A percentile compares a stretch with the other conserved stretches of the same genome.
phyloP scores from a whole-genome alignment of 306 rosid species.

The Spatholobus suberectus region DNA sequence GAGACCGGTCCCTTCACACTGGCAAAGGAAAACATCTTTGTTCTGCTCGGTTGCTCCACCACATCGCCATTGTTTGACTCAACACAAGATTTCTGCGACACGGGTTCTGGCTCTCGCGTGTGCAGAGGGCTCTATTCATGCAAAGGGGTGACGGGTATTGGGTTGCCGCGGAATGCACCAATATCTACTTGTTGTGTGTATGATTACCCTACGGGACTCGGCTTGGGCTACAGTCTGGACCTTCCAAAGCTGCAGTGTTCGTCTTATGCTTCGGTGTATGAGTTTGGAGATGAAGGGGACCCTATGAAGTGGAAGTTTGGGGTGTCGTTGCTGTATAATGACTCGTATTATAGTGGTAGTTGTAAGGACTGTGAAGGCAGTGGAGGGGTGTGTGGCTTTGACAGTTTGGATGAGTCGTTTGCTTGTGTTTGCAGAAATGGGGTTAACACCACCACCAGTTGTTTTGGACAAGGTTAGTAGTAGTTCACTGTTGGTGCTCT shows the following conservation, averaged over 20 bases:
- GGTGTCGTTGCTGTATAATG: constrained; percentile 53
- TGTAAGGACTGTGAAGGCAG: constrained; percentile 59
- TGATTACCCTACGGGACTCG: constrained; percentile 46
- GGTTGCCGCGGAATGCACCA: constrained; percentile 52
- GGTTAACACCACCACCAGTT: constrained; percentile 47
- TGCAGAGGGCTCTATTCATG: constrained; percentile 64
- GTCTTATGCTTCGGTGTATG: constrained; percentile 55
- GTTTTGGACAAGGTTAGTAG: constrained; percentile 53
- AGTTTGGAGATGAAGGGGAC: constrained; percentile 64
- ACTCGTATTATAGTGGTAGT: constrained; percentile 43
- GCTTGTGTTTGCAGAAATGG: constrained; percentile 58
- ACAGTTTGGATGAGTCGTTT: constrained; percentile 51
- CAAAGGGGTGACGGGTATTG: constrained; percentile 58
- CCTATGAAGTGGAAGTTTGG: constrained; percentile 65
- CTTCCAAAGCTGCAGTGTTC: constrained; percentile 68
- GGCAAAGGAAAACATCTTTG: constrained; percentile 54
- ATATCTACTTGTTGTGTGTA: constrained; percentile 62
- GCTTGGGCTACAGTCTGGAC: constrained; percentile 53
- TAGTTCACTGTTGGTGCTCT: not conserved
- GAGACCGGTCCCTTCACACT: constrained; percentile 51
- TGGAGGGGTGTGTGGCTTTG: constrained; percentile 60
- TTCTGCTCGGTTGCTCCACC: constrained; percentile 61
- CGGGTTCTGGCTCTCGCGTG: constrained; percentile 55
- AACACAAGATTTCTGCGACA: constrained; percentile 54
- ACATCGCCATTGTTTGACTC: constrained; percentile 61